phyloP scores from a whole-genome alignment of 2,329 filamentous ascomycete genomes.

The Rhytidhysteron rufulum region DNA sequence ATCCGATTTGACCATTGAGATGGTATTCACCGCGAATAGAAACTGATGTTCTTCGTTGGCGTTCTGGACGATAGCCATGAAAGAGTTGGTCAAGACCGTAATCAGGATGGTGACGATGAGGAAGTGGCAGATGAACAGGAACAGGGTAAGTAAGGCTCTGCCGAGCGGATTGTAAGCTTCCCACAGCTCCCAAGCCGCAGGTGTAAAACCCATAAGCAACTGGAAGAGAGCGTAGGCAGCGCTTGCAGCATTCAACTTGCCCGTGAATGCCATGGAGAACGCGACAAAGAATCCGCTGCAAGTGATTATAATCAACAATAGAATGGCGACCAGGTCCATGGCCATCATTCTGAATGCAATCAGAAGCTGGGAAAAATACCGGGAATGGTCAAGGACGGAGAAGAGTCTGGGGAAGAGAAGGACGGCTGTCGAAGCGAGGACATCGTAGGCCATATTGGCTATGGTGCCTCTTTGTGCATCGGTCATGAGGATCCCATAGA shows the following conservation, averaged over 20 bases:
- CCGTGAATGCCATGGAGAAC: slow-evolving; percentile 76
- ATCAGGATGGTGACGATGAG: slow-evolving; percentile 91
- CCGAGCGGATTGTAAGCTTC: slow-evolving; percentile 76
- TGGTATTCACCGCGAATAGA: slow-evolving; percentile 92
- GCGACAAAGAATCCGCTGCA: slow-evolving; percentile 96
- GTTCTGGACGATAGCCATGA: slow-evolving; percentile 92
- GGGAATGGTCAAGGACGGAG: slow-evolving; percentile 89
- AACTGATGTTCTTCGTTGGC: slow-evolving; percentile 90
- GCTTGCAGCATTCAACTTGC: slow-evolving; percentile 64
- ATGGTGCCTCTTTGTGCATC: slow-evolving; percentile 65
- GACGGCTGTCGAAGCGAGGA: slow-evolving; percentile 87
- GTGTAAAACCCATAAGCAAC: slow-evolving; percentile 92
- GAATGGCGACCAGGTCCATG: slow-evolving; percentile 78
- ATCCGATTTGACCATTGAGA: slow-evolving; percentile 98
- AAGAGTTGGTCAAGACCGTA: slow-evolving; percentile 93
- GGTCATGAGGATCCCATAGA: slow-evolving; percentile 81
- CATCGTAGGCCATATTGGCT: slow-evolving; percentile 85
- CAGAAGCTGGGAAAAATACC: slow-evolving; percentile 90
- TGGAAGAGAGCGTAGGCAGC: slow-evolving; percentile 93
- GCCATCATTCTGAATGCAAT: slow-evolving; percentile 96
- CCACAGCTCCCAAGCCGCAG: slow-evolving; percentile 90
- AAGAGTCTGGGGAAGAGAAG: slow-evolving; percentile 87
- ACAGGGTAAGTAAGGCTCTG: slow-evolving; percentile 70
- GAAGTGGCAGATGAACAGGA: slow-evolving; percentile 93
- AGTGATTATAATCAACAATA: slow-evolving; percentile 77